phyloP scores from a whole-genome alignment of 176 grass and related monocot genomes.

The Carex scoparia region DNA sequence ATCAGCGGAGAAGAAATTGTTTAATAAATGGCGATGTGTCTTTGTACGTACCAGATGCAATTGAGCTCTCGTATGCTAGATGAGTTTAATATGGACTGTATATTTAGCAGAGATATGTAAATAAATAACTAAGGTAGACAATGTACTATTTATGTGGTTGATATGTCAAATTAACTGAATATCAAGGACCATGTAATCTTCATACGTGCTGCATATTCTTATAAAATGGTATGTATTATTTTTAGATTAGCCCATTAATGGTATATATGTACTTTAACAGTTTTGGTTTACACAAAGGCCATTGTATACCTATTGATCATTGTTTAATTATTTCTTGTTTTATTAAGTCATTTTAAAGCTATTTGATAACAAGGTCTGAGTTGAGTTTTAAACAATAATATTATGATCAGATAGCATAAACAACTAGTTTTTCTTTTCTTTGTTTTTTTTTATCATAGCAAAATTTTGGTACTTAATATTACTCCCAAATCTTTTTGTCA shows the following conservation, averaged over 20 bases:
- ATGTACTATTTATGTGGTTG: neutral
- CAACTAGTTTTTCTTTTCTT: neutral
- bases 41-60: slow-evolving; percentile 6
- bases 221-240: neutral
- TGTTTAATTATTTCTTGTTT: neutral
- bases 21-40: neutral
- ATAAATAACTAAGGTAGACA: neutral
- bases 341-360: neutral
- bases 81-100: neutral
- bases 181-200: neutral
- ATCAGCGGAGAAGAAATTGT: neutral
- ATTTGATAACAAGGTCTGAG: neutral
- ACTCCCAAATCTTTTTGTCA: neutral
- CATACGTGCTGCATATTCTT: neutral
- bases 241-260: neutral
- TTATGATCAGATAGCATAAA: neutral
- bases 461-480: neutral
- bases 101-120: neutral
- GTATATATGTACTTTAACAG: neutral
- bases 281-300: neutral
- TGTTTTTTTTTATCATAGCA: neutral
- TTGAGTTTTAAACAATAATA: neutral
- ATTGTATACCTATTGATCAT: neutral
- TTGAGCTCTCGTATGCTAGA: slow-evolving; percentile 21
- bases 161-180: neutral